Conservation (phyloP, 2,329 filamentous ascomycete genomes). For the Pezicula rhizophila region DNA sequence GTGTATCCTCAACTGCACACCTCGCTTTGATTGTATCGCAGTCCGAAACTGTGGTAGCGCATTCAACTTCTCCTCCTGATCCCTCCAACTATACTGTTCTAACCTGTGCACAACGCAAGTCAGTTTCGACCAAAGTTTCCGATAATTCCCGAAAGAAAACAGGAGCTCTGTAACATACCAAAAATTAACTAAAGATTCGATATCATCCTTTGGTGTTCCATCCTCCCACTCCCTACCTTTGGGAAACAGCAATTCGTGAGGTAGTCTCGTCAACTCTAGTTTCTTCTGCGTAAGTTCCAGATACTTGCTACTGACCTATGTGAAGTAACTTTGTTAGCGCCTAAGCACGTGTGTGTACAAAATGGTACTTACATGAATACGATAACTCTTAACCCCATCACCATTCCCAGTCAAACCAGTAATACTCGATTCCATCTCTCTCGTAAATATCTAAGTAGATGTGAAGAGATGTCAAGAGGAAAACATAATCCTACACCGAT, state of each 20-base stretch:
- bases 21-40: conserved; percentile 31
- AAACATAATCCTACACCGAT: not conserved
- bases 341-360: not conserved
- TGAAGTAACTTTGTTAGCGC: conserved; percentile 1
- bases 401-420: conserved; percentile 5
- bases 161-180: conserved; percentile 39
- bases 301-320: conserved; percentile 59
- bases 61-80: conserved; percentile 53
- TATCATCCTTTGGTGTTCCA: conserved; percentile 45
- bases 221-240: conserved; percentile 49
- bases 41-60: conserved; percentile 60
- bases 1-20: conserved; percentile 47
- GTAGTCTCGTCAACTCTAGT: conserved; percentile 59
- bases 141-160: no score
- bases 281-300: conserved; percentile 62
- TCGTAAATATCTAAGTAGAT: no score
- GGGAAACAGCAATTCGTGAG: conserved; percentile 47
- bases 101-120: conserved; percentile 39
- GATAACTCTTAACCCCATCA: conserved; percentile 48
- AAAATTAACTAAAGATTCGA: conserved; percentile 61
- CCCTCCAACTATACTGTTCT: conserved; percentile 59
- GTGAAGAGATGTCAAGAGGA: not conserved
- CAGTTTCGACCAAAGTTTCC: not conserved
- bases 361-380: conserved; percentile 44
- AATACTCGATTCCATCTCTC: conserved; percentile 2